A percentile compares a stretch with the other conserved stretches of the same genome.
Evolutionary conservation across 78 protist species (phyloP).

Genomic region (Emiliania huxleyi): DNA sequence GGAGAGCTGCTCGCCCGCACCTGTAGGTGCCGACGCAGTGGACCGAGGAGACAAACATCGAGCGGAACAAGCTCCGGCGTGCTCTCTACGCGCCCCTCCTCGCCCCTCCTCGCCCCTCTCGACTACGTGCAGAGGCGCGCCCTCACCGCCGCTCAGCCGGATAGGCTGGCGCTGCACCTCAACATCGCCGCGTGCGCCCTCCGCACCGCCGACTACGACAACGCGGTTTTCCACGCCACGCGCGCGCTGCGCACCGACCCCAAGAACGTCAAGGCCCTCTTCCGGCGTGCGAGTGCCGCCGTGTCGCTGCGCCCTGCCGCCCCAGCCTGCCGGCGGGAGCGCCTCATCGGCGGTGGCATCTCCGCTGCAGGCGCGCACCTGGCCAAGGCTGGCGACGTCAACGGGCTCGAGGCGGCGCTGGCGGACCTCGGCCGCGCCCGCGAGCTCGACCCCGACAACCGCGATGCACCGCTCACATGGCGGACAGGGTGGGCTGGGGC

Average conservation of each 20-base stretch:
- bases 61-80: not conserved
- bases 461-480: too few species aligned
- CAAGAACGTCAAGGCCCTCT: not conserved
- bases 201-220: not conserved
- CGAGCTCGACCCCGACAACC: not conserved
- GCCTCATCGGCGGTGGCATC: too few species aligned
- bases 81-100: too few species aligned
- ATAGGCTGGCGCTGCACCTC: not conserved
- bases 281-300: not conserved
- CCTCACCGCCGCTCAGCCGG: too few species aligned
- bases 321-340: too few species aligned
- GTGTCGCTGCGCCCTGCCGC: not conserved
- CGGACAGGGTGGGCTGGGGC: too few species aligned
- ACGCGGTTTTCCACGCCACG: not conserved
- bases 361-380: too few species aligned
- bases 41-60: not conserved
- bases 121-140: too few species aligned
- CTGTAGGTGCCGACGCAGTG: not conserved
- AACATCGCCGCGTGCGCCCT: conserved; percentile 9
- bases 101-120: too few species aligned
- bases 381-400: not conserved
- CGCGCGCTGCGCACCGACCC: not conserved
- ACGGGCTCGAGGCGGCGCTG: not conserved
- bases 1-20: too few species aligned
- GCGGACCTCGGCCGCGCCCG: not conserved